Evolutionary conservation across 2,329 filamentous ascomycete species (phyloP), one percentile per base, ranked within the genome.

Genomic region (Aspergillus intermedius): DNA sequence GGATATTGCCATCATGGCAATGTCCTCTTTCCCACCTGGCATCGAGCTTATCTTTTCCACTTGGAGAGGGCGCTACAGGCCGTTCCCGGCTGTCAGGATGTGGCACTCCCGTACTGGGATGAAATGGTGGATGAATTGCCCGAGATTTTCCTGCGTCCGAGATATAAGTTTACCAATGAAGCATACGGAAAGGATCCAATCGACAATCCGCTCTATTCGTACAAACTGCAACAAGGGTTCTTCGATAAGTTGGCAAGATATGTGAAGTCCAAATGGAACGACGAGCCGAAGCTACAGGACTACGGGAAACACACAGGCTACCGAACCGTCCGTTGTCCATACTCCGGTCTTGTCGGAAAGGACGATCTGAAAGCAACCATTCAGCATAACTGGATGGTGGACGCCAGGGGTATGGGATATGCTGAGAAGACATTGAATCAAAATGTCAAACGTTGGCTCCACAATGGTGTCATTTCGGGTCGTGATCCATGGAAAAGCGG

Each of bases 1-100:
- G 62, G 61, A 1, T 65, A 60, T 44, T 67, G 63, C 55, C 50
- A 61, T 23, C 64, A 67, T 44, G 56, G 47, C n/a, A 63, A 58
- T 42, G 49, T 60, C 23, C 50, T 61, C 6, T 63, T 60, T 45
- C 58, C 61, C 3, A 64, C 61, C 13, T 64, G 62, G 62, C 63
- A 66, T 47, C 54, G 63, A 17, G 62, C 60, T 10, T 63, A 63
- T 40, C 46, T 65, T 8, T 37, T 53, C 2, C 50, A 50, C 2
- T 49, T 64, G 3, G 63, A 65, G 48, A 39, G 55, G 15, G 53
- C 53, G 21, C 44, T 55, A 25, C 53, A 49, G 9, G 25, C 17
- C 35, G 45, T 32, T n/a, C 15, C 45, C 25, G 22, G 45, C n/a
- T 3, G 45, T 47, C 45, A 15, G 22, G 45, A 37, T 2, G 45